phyloP scores from a whole-genome alignment of 2,329 filamentous ascomycete species.

The Trichophyton benhamiae region DNA sequence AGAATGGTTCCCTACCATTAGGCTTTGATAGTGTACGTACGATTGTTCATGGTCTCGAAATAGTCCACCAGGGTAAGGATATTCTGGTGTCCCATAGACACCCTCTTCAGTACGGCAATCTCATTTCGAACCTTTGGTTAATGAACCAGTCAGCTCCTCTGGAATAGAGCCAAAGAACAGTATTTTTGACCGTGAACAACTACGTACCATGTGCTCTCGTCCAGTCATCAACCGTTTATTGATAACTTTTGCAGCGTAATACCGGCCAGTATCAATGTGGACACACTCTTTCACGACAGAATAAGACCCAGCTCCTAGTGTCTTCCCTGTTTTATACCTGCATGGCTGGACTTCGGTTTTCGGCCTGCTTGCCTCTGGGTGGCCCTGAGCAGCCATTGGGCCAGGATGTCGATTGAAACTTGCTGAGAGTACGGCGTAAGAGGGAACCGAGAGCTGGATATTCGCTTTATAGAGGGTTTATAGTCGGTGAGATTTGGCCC shows the following conservation, averaged over 20 bases:
- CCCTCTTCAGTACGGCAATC: slow-evolving; percentile 90
- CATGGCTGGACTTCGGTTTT: slow-evolving; percentile 72
- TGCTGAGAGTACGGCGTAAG: not conserved
- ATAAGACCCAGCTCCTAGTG: slow-evolving; percentile 88
- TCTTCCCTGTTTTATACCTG: slow-evolving; percentile 97
- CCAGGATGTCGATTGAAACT: not conserved
- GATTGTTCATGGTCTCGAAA: slow-evolving; percentile 99
- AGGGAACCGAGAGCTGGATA: not conserved
- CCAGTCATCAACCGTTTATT: slow-evolving; percentile 98
- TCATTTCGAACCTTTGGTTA: slow-evolving; percentile 72
- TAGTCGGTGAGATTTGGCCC: not conserved
- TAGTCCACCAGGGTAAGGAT: slow-evolving; percentile 97
- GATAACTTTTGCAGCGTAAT: slow-evolving; percentile 98
- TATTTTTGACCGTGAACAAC: not conserved
- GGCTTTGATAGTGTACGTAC: slow-evolving; percentile 26
- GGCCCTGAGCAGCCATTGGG: slow-evolving; percentile 10
- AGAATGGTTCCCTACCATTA: too few relatives aligned
- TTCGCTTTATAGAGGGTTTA: not conserved
- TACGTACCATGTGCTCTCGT: slow-evolving; percentile 81
- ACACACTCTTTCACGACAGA: slow-evolving; percentile 98
- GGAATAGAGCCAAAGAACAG: not conserved
- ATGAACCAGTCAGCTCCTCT: not conserved
- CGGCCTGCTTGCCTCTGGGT: slow-evolving; percentile 14
- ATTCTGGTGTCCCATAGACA: slow-evolving; percentile 99
- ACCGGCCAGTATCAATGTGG: slow-evolving; percentile 92